Evolutionary conservation across 306 rosid species (phyloP), one percentile per base, ranked within the genome.

Genomic region (Luffa acutangula): DNA sequence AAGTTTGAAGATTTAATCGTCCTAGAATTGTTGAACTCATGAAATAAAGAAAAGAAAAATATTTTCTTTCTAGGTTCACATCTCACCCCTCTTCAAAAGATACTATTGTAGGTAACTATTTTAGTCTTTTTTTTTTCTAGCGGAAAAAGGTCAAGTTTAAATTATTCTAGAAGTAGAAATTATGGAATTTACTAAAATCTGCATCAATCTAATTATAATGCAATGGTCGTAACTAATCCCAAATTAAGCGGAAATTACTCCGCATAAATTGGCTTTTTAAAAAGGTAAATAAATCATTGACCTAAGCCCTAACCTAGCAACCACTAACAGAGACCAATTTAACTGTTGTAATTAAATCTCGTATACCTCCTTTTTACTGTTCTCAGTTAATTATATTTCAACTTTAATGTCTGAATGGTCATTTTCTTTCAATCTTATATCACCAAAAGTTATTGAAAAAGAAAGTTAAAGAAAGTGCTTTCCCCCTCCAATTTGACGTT

Each of bases 371-470:
- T 33, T 71, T 71, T 71, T 20, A 4, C 57, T 71, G 57, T 25
- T 71, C 1, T 71, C 6, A 13, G 58, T 71, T 71, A 46, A 71
- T 71, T 71, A 45, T 2, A 69, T 20, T n/a, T 70, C 76, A 43
- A 45, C 37, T 43, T 70, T 70, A 25, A 14, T 17, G 77, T n/a
- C 41, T 34, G 77, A 46, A 72, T 45, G 12, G 41, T 72, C 54
- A 72, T 20, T 70, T 6, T 25, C 17, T 71, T 67, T 72, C 57
- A 48, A 25, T 72, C 77, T n/a, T n/a, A 69, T 42, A 66, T 69
- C 77, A 72, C 59, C 20, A 46, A 46, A 73, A 73, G 77, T 49
- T 3, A 73, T 48, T 73, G 77, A 73, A 73, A 73, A 73, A 48
- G 77, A 71, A 21, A 11, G 74, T 39, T 7, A 66, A 39, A 36